A percentile compares a stretch with the other conserved stretches of the same genome.
Evolutionary conservation across 2,329 filamentous ascomycete species (phyloP).

Genomic region (Pseudonectria foliicola): DNA sequence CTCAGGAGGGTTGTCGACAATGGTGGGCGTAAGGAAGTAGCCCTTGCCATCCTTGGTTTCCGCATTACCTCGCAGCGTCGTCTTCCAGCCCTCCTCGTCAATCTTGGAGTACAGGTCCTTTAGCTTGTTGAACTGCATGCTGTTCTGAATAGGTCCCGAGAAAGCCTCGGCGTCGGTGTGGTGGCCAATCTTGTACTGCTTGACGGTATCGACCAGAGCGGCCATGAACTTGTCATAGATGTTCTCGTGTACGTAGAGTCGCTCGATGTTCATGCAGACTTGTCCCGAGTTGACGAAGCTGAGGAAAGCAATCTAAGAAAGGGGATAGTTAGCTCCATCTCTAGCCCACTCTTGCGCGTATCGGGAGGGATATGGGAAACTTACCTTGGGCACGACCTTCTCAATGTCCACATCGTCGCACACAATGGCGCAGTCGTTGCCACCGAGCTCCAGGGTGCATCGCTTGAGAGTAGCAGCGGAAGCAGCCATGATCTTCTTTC

Average conservation of each 20-base stretch:
- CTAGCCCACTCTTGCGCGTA: constrained; percentile 29
- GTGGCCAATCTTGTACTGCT: constrained; percentile 37
- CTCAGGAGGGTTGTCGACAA: constrained; percentile 54
- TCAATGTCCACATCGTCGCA: constrained; percentile 48
- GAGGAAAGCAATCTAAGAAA: constrained; percentile 10
- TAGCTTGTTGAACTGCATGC: constrained; percentile 42
- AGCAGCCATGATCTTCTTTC: constrained; percentile 52
- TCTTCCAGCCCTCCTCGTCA: constrained; percentile 34
- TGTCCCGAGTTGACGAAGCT: constrained; percentile 48
- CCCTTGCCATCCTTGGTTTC: constrained; percentile 30
- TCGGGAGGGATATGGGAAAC: too few species aligned
- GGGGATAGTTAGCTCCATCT: neutral
- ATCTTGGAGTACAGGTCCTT: constrained; percentile 32
- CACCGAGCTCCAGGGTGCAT: constrained; percentile 50
- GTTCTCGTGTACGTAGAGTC: constrained; percentile 53
- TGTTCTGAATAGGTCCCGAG: constrained; percentile 51
- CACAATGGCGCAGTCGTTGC: constrained; percentile 54
- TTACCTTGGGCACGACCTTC: constrained; percentile 9
- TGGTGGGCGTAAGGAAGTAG: constrained; percentile 51
- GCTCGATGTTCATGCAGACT: constrained; percentile 38
- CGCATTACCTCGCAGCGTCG: constrained; percentile 25
- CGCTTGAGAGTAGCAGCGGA: constrained; percentile 51
- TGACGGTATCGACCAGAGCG: constrained; percentile 33
- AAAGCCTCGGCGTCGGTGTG: constrained; percentile 35
- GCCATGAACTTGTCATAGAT: constrained; percentile 50